Evolutionary conservation across 768 basidiomycete species (phyloP).

Genomic region (Glaciozyma antarctica): DNA sequence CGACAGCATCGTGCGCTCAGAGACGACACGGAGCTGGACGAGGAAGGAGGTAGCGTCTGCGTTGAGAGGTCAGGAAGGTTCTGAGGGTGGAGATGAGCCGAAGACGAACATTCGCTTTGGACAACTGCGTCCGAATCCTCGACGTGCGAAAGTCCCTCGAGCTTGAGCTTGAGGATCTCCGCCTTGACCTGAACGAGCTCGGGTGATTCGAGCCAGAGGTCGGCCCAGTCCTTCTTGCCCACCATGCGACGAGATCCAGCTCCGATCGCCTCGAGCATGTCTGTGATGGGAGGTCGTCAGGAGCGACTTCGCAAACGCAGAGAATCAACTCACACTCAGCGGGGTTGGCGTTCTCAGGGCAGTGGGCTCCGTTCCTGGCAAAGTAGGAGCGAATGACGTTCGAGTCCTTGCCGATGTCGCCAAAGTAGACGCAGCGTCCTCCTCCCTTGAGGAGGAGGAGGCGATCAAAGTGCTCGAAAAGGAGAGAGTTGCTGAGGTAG

Average conservation of each 20-base stretch:
- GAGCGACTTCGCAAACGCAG: too few species aligned
- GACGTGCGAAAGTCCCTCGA: slow-evolving; percentile 1
- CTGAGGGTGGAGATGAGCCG: neutral
- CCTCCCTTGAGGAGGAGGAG: slow-evolving; percentile 67
- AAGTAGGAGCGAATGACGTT: slow-evolving; percentile 62
- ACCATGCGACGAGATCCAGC: slow-evolving; percentile 54
- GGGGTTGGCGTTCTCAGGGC: slow-evolving; percentile 64
- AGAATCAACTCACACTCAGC: slow-evolving; percentile 42
- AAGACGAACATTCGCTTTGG: neutral
- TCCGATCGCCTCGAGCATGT: slow-evolving; percentile 46
- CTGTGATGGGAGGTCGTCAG: neutral
- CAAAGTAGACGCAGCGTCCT: slow-evolving; percentile 62
- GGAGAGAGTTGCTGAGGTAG: slow-evolving; percentile 47
- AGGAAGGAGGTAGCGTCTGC: slow-evolving; percentile 58
- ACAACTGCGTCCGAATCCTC: neutral
- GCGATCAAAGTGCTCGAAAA: slow-evolving; percentile 77
- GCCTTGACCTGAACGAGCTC: slow-evolving; percentile 44
- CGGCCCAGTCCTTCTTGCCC: slow-evolving; percentile 73
- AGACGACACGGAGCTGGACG: slow-evolving; percentile 62
- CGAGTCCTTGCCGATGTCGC: slow-evolving; percentile 68
- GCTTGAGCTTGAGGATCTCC: slow-evolving; percentile 36
- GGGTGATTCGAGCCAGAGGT: slow-evolving; percentile 68
- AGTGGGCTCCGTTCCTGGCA: slow-evolving; percentile 58
- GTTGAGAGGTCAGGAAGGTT: neutral
- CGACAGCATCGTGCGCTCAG: slow-evolving; percentile 55